Base-by-base conservation (phyloP, 2,329 filamentous ascomycete species). In the Fusarium secorum region DNA sequence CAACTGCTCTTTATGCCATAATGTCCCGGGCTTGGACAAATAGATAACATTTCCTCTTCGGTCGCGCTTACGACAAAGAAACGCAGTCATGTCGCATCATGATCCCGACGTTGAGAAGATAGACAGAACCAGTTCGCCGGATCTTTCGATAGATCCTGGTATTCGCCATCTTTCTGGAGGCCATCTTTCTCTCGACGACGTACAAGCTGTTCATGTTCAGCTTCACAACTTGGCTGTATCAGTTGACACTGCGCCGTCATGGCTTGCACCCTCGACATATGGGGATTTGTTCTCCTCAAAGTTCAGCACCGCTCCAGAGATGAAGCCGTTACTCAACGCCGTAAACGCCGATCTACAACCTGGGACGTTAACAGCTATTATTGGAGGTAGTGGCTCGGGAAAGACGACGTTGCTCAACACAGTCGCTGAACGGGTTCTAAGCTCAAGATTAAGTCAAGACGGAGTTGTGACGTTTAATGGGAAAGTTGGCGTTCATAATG, bases 381-480 rank as follows among this genome's bases (percentile, higher is more conserved):
- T 94, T 62, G 92, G 92, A 14, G 91, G 91, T 7, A 91, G 89
- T 75, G 91, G 92, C 24, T 91, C 89, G 4, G 91, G 91, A 1
- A 94, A 94, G 81, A 92, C 90, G 7, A 91, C 89, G 0, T 80
- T 92, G 62, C 82, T 94, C 36, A 94, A 93, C 77, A 87, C 89
- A 24, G 86, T 94, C 81, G 90, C 92, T 15, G 88, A 91, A 70
- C 86, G 92, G 36, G 88, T 93, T 78, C 83, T 85, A n/a, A 88
- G 86, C 72, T 79, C 83, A 0, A 80, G 85, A 13, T 75, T 89
- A 20, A 80, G 80, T 5, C 84, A 87, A 33, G 81, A 84, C 7
- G 91, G 92, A 1, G 77, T 79, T 7, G 85, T 85, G 0, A 86
- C 85, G 0, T 93, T 92, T 79, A 93, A 93, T 76, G 87, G 86